phyloP scores from a whole-genome alignment of 1,284 basidiomycete genomes.

The Tremellales sp. region DNA sequence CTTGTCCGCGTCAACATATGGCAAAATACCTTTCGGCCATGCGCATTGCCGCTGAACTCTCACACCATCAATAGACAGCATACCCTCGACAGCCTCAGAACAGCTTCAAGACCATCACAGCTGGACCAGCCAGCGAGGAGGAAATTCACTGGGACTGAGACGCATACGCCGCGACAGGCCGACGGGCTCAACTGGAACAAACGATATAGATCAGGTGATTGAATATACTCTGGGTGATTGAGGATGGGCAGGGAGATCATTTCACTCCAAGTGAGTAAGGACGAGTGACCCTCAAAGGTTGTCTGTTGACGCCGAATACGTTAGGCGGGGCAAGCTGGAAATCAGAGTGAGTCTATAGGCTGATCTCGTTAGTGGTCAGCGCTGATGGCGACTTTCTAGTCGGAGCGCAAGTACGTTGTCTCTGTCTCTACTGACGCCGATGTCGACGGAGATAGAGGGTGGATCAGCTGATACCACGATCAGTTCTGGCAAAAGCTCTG shows the following conservation, averaged over 20 bases:
- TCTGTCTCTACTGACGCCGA: background rate
- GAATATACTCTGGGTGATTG: background rate
- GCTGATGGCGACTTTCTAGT: conserved; percentile 17
- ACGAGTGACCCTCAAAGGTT: background rate
- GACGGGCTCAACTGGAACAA: no score
- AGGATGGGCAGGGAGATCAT: conserved; percentile 51
- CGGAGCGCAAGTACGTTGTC: conserved; percentile 33
- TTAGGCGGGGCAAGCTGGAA: conserved; percentile 91
- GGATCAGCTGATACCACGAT: background rate
- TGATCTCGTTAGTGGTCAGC: conserved; percentile 5
- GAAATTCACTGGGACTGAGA: no score
- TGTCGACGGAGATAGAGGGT: background rate
- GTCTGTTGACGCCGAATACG: background rate
- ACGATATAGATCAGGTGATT: no score
- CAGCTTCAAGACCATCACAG: no score
- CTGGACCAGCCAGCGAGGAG: no score
- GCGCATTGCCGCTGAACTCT: no score
- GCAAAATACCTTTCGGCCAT: no score
- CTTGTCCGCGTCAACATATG: no score
- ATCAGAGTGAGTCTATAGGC: conserved; percentile 65
- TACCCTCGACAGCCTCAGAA: no score
- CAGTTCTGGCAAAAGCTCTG: conserved; percentile 91
- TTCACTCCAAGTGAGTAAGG: conserved; percentile 43
- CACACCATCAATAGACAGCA: no score
- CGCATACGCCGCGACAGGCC: no score